Percentiles rank a stretch among this genome's conserved stretches.
Evolutionary conservation across 2,329 filamentous ascomycete genomes (phyloP).

Genomic region (Penicillium verrucosum): DNA sequence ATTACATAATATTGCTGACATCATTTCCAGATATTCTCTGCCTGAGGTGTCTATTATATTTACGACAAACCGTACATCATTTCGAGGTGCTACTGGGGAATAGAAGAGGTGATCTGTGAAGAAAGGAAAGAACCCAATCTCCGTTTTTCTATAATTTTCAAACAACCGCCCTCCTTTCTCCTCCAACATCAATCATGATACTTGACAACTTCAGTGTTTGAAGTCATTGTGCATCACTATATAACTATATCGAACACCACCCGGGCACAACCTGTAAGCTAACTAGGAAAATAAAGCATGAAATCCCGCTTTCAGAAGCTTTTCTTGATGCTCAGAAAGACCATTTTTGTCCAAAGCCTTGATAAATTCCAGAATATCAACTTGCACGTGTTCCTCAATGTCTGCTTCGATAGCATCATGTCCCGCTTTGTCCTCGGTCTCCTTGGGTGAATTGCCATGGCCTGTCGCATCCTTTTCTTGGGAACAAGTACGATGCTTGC

Average conservation of each 20-base stretch:
- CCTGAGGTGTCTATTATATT: background rate
- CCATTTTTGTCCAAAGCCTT: background rate
- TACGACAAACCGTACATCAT: background rate
- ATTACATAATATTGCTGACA: conserved; percentile 3
- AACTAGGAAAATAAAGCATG: background rate
- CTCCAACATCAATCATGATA: background rate
- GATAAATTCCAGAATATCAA: background rate
- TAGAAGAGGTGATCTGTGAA: background rate
- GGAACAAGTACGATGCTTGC: no score
- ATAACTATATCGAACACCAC: background rate
- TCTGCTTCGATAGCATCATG: background rate
- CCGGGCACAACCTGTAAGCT: background rate
- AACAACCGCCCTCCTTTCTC: background rate
- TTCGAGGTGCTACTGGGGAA: background rate
- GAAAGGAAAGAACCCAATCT: background rate
- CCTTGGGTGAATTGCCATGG: background rate
- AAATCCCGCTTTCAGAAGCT: background rate
- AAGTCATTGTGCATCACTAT: background rate
- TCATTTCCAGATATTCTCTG: background rate
- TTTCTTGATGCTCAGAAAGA: background rate
- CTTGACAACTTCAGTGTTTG: background rate
- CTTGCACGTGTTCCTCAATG: background rate
- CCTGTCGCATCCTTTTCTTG: background rate
- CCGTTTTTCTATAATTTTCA: background rate
- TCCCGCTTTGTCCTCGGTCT: background rate